Conservation (phyloP, 441 rosid genomes). For the Rhodomyrtus psidioides region DNA sequence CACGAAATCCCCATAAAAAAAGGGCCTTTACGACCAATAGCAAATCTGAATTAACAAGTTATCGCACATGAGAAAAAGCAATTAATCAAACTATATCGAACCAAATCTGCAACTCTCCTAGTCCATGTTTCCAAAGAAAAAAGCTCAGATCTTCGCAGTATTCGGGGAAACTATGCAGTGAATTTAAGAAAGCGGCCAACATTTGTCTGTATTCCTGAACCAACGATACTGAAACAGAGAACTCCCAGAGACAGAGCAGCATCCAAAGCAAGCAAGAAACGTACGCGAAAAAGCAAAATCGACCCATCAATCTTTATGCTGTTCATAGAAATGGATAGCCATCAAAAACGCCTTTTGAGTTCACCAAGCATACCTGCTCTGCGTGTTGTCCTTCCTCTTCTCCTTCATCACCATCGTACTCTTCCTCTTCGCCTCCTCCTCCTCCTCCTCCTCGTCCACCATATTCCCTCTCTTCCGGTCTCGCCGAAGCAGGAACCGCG, state of each 20-base stretch:
- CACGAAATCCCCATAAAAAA: not conserved
- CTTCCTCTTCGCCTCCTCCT: not conserved
- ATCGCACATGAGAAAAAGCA: not conserved
- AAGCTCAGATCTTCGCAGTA: not conserved
- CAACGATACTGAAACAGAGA: not conserved
- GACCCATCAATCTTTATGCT: slow-evolving; percentile 11
- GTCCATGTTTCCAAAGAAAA: not conserved
- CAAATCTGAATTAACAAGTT: not conserved
- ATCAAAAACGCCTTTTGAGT: not conserved
- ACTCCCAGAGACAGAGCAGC: not conserved
- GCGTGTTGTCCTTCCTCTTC: not conserved
- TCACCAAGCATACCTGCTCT: not conserved
- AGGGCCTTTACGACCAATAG: not conserved
- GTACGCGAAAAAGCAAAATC: not conserved
- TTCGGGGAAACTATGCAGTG: not conserved
- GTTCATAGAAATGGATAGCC: slow-evolving; percentile 11
- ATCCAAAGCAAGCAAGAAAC: not conserved
- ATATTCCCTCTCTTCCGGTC: not conserved
- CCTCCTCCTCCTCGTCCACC: not conserved
- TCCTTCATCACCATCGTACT: not conserved
- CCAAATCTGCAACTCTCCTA: not conserved
- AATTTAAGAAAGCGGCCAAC: not conserved
- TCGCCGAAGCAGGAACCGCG: not conserved
- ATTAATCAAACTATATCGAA: not conserved
- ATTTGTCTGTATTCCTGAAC: not conserved